Evolutionary conservation across 75 land plant species (phyloP).

Genomic region (Cunninghamia lanceolata): DNA sequence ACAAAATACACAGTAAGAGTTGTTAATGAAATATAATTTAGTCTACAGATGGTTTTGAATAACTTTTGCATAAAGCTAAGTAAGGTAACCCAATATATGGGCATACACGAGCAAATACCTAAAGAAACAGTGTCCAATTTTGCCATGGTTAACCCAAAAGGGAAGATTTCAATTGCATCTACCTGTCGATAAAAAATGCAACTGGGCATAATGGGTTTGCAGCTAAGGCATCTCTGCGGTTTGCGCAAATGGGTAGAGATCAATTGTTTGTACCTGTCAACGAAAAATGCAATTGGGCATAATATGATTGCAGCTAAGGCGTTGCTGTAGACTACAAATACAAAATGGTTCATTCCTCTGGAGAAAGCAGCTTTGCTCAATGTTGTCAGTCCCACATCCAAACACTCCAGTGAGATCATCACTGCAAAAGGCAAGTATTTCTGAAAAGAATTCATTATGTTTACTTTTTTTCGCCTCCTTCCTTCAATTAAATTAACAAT

Average conservation of each 20-base stretch:
- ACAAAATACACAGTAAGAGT: too few relatives aligned
- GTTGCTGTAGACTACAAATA: constrained; percentile 46
- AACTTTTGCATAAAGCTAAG: not conserved
- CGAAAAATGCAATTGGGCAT: constrained; percentile 39
- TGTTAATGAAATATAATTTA: too few relatives aligned
- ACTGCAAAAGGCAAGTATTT: constrained; percentile 13
- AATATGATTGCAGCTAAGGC: constrained; percentile 40
- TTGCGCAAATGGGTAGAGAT: not conserved
- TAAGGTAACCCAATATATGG: not conserved
- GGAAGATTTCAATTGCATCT: not conserved
- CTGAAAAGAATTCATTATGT: not conserved
- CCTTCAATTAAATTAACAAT: not conserved
- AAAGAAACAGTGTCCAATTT: not conserved
- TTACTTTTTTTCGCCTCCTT: not conserved
- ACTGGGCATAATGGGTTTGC: constrained; percentile 36
- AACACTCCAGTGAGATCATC: constrained; percentile 24
- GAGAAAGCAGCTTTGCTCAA: constrained; percentile 44
- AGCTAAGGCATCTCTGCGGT: constrained; percentile 18
- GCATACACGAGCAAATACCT: not conserved
- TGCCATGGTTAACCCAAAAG: not conserved
- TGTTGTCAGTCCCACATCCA: constrained; percentile 23
- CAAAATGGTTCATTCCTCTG: constrained; percentile 29
- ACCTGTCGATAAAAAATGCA: constrained; percentile 42
- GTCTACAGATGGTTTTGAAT: not conserved
- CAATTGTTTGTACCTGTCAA: constrained; percentile 28